Evolutionary conservation across 371 early-diverging fungal species (phyloP).

Genomic region (Rhizopus stolonifer): DNA sequence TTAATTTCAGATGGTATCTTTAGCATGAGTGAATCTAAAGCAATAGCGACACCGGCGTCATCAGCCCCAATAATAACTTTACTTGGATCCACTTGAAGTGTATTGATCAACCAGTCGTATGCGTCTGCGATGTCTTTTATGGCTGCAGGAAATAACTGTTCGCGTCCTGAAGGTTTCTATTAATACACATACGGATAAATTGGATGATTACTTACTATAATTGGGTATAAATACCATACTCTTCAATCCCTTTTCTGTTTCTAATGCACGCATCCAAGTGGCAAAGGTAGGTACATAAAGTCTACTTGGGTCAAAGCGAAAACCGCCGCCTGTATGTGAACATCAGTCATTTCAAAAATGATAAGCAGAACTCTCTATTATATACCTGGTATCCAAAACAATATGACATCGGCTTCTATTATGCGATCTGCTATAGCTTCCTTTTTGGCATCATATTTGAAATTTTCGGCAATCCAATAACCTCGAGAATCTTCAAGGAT

Average conservation of each 20-base stretch:
- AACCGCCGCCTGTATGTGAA: conserved; percentile 36
- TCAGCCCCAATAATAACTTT: conserved; percentile 33
- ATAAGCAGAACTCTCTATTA: background rate
- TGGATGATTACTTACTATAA: conserved; percentile 43
- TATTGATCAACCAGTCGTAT: conserved; percentile 31
- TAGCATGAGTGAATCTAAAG: conserved; percentile 30
- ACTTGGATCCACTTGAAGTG: conserved; percentile 21
- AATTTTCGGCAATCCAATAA: conserved; percentile 39
- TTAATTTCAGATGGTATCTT: conserved; percentile 16
- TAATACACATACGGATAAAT: too few species aligned
- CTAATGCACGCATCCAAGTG: conserved; percentile 35
- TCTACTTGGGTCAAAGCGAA: conserved; percentile 33
- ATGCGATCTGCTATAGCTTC: conserved; percentile 38
- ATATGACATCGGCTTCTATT: conserved; percentile 28
- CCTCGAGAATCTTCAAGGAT: conserved; percentile 18
- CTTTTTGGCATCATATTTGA: conserved; percentile 29
- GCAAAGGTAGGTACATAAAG: conserved; percentile 36
- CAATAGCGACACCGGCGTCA: conserved; percentile 40
- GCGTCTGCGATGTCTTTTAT: conserved; percentile 30
- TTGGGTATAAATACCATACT: conserved; percentile 40
- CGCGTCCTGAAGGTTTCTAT: too few species aligned
- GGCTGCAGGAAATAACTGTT: conserved; percentile 32
- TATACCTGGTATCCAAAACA: conserved; percentile 47
- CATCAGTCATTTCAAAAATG: background rate
- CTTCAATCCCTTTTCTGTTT: conserved; percentile 39